phyloP scores from a whole-genome alignment of 139 green algal species.

The Marvania coccoides region DNA sequence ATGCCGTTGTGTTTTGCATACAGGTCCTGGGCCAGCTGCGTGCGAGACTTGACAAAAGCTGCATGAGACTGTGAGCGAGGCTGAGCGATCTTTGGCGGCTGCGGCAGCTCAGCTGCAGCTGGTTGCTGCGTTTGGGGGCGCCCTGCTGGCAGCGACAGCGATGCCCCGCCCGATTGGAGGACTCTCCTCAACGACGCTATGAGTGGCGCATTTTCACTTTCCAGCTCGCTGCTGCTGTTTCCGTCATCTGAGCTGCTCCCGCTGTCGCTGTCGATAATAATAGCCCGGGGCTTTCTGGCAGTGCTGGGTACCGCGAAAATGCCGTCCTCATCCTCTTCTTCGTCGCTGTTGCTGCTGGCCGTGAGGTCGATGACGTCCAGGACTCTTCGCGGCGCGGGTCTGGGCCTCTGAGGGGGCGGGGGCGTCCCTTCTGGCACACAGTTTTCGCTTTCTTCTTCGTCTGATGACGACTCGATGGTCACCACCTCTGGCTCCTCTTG shows the following conservation, averaged over 20 bases:
- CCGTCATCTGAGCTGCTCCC: no score
- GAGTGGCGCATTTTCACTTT: neutral
- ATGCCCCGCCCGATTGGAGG: neutral
- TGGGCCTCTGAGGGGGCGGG: no score
- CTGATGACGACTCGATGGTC: no score
- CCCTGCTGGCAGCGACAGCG: neutral
- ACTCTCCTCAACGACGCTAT: neutral
- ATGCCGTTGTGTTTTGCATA: constrained; percentile 34
- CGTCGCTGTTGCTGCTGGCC: constrained; percentile 3
- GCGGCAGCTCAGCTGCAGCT: neutral
- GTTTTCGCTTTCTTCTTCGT: no score
- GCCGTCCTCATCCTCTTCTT: neutral
- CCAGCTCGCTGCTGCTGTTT: neutral
- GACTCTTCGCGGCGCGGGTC: no score
- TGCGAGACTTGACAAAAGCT: constrained; percentile 26
- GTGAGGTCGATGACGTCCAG: constrained; percentile 4
- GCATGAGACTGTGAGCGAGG: neutral
- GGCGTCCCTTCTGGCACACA: no score
- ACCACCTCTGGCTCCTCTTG: no score
- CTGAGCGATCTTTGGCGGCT: no score
- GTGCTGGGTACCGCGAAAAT: neutral
- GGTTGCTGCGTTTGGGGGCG: neutral
- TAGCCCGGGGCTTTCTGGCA: neutral
- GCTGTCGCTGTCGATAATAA: no score
- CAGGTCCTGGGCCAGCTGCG: constrained; percentile 16